A percentile compares a stretch with the other conserved stretches of the same genome.
phyloP scores from a whole-genome alignment of 768 basidiomycete species.

The Panus rudis region DNA sequence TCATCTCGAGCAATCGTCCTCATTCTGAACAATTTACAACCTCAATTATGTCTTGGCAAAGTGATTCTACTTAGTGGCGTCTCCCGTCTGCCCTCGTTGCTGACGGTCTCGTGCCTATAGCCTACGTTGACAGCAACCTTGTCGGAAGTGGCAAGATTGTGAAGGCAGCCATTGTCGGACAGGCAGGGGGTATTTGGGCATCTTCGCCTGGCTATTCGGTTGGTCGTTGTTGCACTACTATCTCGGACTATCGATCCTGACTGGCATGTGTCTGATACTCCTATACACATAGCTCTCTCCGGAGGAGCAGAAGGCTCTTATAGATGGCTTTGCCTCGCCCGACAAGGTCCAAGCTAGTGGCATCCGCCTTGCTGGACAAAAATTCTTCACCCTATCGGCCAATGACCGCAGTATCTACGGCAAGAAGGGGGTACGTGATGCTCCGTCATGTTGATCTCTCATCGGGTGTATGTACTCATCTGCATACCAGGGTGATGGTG shows the following conservation, averaged over 20 bases:
- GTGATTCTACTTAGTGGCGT: conserved; percentile 26
- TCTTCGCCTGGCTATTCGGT: conserved; percentile 50
- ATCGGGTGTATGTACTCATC: not conserved
- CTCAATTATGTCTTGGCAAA: conserved; percentile 64
- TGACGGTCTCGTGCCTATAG: conserved; percentile 30
- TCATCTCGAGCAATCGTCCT: conserved; percentile 5
- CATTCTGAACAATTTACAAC: conserved; percentile 3
- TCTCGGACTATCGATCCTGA: conserved; percentile 5
- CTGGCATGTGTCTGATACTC: not conserved
- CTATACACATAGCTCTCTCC: conserved; percentile 42
- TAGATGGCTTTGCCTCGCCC: conserved; percentile 38
- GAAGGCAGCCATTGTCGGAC: conserved; percentile 73
- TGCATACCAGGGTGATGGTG: conserved; percentile 58
- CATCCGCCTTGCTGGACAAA: conserved; percentile 55
- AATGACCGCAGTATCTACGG: conserved; percentile 53
- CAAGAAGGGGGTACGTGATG: conserved; percentile 63
- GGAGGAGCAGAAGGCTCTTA: conserved; percentile 56
- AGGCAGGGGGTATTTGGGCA: conserved; percentile 75
- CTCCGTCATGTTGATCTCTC: conserved; percentile 5
- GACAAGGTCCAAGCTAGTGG: conserved; percentile 46
- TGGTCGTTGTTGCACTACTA: conserved; percentile 19
- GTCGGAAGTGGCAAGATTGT: conserved; percentile 66
- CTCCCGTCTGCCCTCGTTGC: not conserved
- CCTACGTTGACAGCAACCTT: conserved; percentile 77
- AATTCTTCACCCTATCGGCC: conserved; percentile 64